Evolutionary conservation across 768 basidiomycete species (phyloP), one percentile per base, ranked within the genome.

Genomic region (Steccherinum ochraceum): DNA sequence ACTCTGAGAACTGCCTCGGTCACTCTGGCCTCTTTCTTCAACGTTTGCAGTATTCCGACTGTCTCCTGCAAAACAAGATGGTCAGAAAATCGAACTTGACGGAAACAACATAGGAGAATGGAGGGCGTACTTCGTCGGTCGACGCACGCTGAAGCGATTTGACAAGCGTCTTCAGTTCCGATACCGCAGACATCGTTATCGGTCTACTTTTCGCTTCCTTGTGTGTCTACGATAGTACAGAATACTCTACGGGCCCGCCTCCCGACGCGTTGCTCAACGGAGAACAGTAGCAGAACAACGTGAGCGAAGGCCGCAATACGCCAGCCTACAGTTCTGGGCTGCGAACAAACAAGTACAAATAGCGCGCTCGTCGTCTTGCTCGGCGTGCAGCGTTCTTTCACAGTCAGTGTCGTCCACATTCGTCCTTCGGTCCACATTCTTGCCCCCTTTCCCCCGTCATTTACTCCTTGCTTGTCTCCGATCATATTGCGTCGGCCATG

Each of bases 81-180:
- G 61, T 56, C 46, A 66, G 66, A 49, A 40, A 52, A 52, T 58
- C 50, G 50, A 45, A 52, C 53, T 54, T 67, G 65, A 73, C 65
- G 67, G 68, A 62, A 62, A 64, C 61, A 57, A 61, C 63, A 64
- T 64, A 67, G 58, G 64, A 59, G 62, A 59, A 64, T 63, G 54
- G n/a, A 58, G 49, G 55, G 40, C 78, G 65, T 69, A 84, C 83
- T 80, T 78, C 67, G 52, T 72, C 72, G 40, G 69, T 75, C 56
- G 77, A 69, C 54, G 81, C 73, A 61, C 67, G 78, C 73, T 88
- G 84, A 58, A 90, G 73, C 73, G 83, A 78, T 76, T 89, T 90
- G 48, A 85, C 86, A 67, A 86, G 80, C 68, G 80, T 83, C 76
- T 81, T 88, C 70, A 90, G 75, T 71, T 89, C 86, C 63, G 72